Percentiles rank a stretch among this genome's conserved stretches.
Evolutionary conservation across 805 yeast species (phyloP).

Genomic region (Suhomyces kilbournensis): DNA sequence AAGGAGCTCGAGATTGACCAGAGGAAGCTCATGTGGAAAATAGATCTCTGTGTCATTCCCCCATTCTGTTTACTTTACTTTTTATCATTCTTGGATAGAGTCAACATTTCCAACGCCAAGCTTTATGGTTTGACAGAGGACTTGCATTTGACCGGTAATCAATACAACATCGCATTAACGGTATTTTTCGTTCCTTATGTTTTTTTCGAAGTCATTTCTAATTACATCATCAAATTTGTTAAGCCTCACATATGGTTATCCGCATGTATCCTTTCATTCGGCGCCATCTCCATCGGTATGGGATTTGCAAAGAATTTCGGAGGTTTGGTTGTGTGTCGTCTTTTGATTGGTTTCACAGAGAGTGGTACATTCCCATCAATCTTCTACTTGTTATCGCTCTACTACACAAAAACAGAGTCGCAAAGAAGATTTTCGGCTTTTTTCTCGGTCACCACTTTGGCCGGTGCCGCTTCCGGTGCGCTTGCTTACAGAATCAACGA

Average conservation of each 20-base stretch:
- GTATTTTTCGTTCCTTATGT: slow-evolving; percentile 73
- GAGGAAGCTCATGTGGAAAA: slow-evolving; percentile 54
- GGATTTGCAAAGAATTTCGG: slow-evolving; percentile 62
- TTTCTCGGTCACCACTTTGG: slow-evolving; percentile 67
- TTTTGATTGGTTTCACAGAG: slow-evolving; percentile 65
- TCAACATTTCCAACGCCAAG: slow-evolving; percentile 78
- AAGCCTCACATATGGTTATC: slow-evolving; percentile 66
- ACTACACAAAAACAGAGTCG: slow-evolving; percentile 62
- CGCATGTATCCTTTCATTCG: slow-evolving; percentile 58
- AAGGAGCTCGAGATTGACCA: slow-evolving; percentile 48
- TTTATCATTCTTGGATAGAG: slow-evolving; percentile 76
- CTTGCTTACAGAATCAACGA: slow-evolving; percentile 64
- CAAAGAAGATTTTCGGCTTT: slow-evolving; percentile 68
- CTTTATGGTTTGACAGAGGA: slow-evolving; percentile 64
- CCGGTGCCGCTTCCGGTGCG: slow-evolving; percentile 79
- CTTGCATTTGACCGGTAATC: slow-evolving; percentile 52
- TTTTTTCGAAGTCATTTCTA: slow-evolving; percentile 61
- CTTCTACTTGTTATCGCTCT: slow-evolving; percentile 65
- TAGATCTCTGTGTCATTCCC: slow-evolving; percentile 69
- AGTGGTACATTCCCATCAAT: slow-evolving; percentile 74
- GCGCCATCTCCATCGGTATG: slow-evolving; percentile 61
- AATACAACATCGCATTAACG: slow-evolving; percentile 63
- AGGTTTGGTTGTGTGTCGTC: slow-evolving; percentile 58
- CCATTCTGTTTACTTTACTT: slow-evolving; percentile 74
- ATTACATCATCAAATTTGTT: slow-evolving; percentile 55